A percentile compares a stretch with the other conserved stretches of the same genome.
Conservation (phyloP, 805 yeast genomes). For the Scheffersomyces coipomensis region DNA sequence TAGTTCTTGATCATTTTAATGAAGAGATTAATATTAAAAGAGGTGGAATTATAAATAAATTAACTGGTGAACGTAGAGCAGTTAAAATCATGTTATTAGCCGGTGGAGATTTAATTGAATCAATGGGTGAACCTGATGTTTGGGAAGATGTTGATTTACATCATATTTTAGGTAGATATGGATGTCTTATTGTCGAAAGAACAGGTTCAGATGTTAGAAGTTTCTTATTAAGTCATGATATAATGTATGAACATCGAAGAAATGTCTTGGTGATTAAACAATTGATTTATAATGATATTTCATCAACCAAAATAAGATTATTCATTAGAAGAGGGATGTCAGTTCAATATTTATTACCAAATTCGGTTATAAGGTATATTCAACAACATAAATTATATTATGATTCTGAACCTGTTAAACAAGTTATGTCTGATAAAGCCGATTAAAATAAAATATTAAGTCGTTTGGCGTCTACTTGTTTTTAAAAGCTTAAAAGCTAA, state of each 20-base stretch:
- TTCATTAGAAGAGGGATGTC: conserved; percentile 95
- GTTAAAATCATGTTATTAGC: conserved; percentile 95
- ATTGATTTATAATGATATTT: conserved; percentile 92
- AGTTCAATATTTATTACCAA: conserved; percentile 91
- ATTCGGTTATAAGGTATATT: conserved; percentile 90
- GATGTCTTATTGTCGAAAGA: conserved; percentile 94
- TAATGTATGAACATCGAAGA: conserved; percentile 94
- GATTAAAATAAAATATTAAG: conserved; percentile 19
- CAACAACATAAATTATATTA: conserved; percentile 88
- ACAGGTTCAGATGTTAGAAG: conserved; percentile 96
- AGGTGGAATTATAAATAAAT: conserved; percentile 69
- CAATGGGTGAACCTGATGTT: conserved; percentile 99
- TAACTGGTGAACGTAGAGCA: conserved; percentile 62
- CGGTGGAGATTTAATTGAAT: conserved; percentile 95
- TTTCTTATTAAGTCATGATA: conserved; percentile 88
- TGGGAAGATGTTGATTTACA: conserved; percentile 97
- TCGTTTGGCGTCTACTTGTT: no score
- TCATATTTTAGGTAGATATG: conserved; percentile 93
- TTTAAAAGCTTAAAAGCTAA: no score
- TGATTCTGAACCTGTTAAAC: conserved; percentile 92
- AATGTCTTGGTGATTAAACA: conserved; percentile 94
- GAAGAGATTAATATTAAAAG: conserved; percentile 89
- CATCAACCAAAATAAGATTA: conserved; percentile 90
- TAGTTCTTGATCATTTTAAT: conserved; percentile 94
- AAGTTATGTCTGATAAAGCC: conserved; percentile 51